phyloP scores from a whole-genome alignment of 305 asterid genomes.

The Fraxinus angustifolia region DNA sequence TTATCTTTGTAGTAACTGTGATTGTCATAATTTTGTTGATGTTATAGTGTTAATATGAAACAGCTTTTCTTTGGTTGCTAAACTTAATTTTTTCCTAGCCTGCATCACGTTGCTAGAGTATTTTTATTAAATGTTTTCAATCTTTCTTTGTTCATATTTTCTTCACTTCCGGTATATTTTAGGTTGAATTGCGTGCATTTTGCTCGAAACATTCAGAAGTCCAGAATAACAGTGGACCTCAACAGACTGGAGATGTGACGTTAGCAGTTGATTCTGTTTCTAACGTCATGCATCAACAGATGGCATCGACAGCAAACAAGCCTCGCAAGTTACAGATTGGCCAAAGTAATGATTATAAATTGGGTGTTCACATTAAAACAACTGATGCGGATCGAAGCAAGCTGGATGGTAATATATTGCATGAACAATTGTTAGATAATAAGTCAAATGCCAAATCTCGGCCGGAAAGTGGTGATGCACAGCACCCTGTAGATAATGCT shows the following conservation, averaged over 20 bases:
- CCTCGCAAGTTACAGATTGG: conserved; percentile 30
- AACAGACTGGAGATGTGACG: conserved; percentile 39
- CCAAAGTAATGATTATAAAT: conserved; percentile 38
- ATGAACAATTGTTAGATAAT: conserved; percentile 36
- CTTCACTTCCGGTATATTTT: conserved; percentile 21
- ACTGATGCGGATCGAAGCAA: conserved; percentile 36
- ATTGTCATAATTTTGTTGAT: background rate
- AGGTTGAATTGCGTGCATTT: conserved; percentile 95
- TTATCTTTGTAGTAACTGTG: background rate
- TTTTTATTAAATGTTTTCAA: background rate
- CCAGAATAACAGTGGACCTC: conserved; percentile 40
- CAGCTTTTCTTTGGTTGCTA: background rate
- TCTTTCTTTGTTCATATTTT: conserved; percentile 15
- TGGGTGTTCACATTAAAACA: conserved; percentile 28
- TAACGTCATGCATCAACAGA: conserved; percentile 24
- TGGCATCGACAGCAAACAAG: conserved; percentile 16
- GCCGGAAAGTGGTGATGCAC: conserved; percentile 40
- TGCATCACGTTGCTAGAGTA: background rate
- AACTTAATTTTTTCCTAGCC: background rate
- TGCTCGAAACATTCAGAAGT: conserved; percentile 86
- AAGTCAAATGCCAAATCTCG: conserved; percentile 34
- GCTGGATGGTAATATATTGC: conserved; percentile 38
- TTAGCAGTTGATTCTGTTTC: conserved; percentile 47
- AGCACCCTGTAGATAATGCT: conserved; percentile 32
- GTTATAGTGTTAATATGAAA: background rate